Base-by-base conservation (phyloP, 768 basidiomycete genomes). In the Mycena metata region DNA sequence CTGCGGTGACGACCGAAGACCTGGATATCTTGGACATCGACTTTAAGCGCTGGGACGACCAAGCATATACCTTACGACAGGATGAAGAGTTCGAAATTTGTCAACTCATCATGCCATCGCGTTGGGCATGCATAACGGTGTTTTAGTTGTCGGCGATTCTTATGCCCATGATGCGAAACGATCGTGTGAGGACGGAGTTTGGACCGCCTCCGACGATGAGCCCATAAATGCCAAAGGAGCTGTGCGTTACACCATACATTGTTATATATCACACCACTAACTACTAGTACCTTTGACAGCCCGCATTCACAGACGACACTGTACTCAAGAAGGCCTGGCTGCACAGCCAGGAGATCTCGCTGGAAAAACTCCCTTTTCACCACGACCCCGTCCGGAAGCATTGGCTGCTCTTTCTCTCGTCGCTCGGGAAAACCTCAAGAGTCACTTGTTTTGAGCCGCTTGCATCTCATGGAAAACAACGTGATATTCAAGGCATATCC, bases 271-370 rank as follows among this genome's bases (percentile, higher is more conserved):
- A 24, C 23, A 23, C 24, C 12, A 16, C 26, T 51, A 39, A 39
- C 10, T 15, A 39, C 2, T n/a, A n/a, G n/a, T n/a, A n/a, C 2
- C 11, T 54, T 35, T 21, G 13, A n/a, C 17, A 64, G 62, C 62
- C 52, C 7, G 62, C 62, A 8, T 64, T 64, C 24, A 2, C 23
- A 1, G 30, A 47, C 13, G 43, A 21, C 19, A 23, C 23, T 13
- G 16, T 47, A 1, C 54, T 64, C 10, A 50, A 55, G 17, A 64
- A 47, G 16, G 62, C 62, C 11, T 64, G 62, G 62, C 12, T 51
- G 0, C 62, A 64, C 36, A 47, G 52, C 12, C 23, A 46, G 33
- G 13, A 41, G 13, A 35, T 56, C 3, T 47, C 52, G 24, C 45
- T 64, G n/a, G 24, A 19, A 17, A 7, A 24, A 13, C 13, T 47